phyloP scores from a whole-genome alignment of 441 rosid genomes.

The Erodium moschatum region DNA sequence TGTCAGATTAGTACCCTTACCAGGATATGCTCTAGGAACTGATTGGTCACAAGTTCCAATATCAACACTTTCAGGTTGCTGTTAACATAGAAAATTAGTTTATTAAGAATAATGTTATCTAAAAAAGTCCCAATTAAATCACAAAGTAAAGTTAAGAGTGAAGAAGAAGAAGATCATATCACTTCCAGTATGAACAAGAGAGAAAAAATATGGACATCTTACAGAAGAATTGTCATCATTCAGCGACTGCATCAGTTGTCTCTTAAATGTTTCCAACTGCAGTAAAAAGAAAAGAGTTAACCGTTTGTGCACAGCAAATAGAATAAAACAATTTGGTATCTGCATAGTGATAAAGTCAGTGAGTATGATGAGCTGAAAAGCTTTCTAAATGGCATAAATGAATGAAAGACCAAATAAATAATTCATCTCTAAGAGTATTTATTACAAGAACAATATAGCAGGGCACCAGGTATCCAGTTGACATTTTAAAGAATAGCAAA shows the following conservation, averaged over 20 bases:
- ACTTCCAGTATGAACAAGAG: background rate
- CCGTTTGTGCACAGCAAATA: background rate
- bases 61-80: slow-evolving; percentile 56
- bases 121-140: background rate
- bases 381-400: too few species aligned
- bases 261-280: slow-evolving; percentile 81
- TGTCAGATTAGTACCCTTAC: slow-evolving; percentile 36
- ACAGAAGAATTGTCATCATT: slow-evolving; percentile 63
- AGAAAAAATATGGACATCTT: slow-evolving; percentile 23
- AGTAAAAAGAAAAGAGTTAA: background rate
- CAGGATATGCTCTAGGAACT: slow-evolving; percentile 45
- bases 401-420: too few species aligned
- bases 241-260: slow-evolving; percentile 81
- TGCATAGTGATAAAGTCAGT: too few species aligned
- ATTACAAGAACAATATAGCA: too few species aligned
- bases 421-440: too few species aligned
- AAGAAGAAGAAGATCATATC: too few species aligned
- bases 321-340: background rate
- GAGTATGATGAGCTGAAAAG: background rate
- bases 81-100: slow-evolving; percentile 14
- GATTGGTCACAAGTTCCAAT: slow-evolving; percentile 64
- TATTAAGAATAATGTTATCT: background rate
- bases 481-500: too few species aligned
- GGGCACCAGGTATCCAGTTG: too few species aligned
- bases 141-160: background rate